Conservation (phyloP, 106 monocot species). For the Dioscorea alata region DNA sequence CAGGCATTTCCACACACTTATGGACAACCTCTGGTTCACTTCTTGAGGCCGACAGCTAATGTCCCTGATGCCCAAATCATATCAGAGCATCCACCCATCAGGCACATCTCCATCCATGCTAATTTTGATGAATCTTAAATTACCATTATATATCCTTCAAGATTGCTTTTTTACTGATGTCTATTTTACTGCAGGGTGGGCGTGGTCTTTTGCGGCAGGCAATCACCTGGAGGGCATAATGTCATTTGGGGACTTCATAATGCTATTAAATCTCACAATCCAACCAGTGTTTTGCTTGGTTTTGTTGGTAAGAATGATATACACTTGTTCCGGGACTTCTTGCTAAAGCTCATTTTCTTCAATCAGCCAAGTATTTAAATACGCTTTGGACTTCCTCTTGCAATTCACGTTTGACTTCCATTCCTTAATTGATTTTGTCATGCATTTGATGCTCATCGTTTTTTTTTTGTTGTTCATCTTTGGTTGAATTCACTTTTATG, state of each 20-base stretch:
- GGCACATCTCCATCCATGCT: constrained; percentile 5
- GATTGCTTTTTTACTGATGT: neutral
- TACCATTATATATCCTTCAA: neutral
- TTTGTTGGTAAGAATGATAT: constrained; percentile 37
- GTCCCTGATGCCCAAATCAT: constrained; percentile 78
- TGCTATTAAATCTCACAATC: constrained; percentile 44
- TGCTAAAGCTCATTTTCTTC: no score
- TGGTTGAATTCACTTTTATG: no score
- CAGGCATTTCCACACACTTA: constrained; percentile 67
- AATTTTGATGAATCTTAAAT: neutral
- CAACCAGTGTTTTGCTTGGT: constrained; percentile 38
- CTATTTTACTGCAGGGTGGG: constrained; percentile 36
- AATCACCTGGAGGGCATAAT: constrained; percentile 70
- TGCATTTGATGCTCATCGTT: no score
- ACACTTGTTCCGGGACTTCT: no score
- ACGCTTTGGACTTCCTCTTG: no score
- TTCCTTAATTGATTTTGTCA: no score
- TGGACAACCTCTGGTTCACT: constrained; percentile 79
- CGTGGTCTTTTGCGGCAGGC: constrained; percentile 51
- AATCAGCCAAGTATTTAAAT: no score
- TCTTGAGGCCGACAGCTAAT: constrained; percentile 44
- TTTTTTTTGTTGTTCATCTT: no score
- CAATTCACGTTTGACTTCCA: no score
- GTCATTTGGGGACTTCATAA: constrained; percentile 56
- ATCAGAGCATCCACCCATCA: constrained; percentile 42